Conservation (phyloP, 139 green algal genomes). For the Volvox reticuliferus region DNA sequence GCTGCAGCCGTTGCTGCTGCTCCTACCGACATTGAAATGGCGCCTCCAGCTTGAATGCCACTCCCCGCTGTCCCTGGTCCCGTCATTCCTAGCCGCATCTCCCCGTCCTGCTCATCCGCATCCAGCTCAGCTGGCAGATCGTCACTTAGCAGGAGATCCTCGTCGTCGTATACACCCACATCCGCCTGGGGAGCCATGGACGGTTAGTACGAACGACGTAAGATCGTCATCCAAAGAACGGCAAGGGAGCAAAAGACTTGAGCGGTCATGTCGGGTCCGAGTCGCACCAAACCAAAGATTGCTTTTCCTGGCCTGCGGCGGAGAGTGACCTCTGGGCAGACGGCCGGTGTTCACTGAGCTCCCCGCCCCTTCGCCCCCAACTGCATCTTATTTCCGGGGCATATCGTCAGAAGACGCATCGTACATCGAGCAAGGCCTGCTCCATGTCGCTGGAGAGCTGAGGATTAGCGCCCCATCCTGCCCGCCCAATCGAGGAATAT, state of each 20-base stretch:
- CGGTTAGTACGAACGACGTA: background rate
- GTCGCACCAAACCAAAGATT: background rate
- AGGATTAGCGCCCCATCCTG: too few species aligned
- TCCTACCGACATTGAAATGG: background rate
- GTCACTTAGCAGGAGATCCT: constrained; percentile 24
- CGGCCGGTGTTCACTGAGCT: too few species aligned
- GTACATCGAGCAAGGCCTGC: too few species aligned
- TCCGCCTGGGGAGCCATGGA: background rate
- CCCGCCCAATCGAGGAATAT: too few species aligned
- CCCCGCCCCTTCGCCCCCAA: too few species aligned
- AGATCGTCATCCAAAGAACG: background rate
- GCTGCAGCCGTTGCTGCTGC: background rate
- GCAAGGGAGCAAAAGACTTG: background rate
- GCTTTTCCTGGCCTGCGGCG: too few species aligned
- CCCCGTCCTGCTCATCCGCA: background rate
- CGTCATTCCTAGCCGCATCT: too few species aligned
- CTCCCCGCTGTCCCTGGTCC: background rate
- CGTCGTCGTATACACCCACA: background rate
- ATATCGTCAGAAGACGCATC: too few species aligned
- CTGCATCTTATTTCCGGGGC: too few species aligned
- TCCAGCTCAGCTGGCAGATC: constrained; percentile 31
- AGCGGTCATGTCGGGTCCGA: background rate
- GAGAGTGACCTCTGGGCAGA: too few species aligned
- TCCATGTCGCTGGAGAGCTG: too few species aligned
- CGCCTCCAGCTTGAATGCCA: background rate